Evolutionary conservation across 768 basidiomycete genomes (phyloP).

Genomic region (Naematelia aurantialba): DNA sequence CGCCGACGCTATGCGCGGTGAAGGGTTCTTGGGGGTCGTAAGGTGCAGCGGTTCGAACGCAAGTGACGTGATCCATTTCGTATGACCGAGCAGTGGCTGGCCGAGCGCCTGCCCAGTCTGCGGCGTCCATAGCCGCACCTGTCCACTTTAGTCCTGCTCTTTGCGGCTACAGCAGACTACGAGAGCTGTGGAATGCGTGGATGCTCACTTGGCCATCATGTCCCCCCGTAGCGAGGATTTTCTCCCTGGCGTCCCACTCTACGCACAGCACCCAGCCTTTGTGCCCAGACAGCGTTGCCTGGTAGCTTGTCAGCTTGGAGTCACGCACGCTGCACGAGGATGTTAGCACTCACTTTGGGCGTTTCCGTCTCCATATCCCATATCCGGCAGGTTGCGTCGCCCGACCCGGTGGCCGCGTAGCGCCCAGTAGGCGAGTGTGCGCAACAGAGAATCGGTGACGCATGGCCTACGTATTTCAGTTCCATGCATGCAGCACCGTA

Average conservation of each 20-base stretch:
- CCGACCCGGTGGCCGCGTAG: conserved; percentile 88
- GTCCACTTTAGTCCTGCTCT: conserved; percentile 1
- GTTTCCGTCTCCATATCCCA: conserved; percentile 94
- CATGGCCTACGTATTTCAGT: conserved; percentile 62
- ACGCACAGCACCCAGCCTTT: conserved; percentile 95
- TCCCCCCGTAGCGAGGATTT: conserved; percentile 85
- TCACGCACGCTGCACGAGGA: neutral
- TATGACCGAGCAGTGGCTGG: conserved; percentile 83
- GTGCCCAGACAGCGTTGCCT: conserved; percentile 76
- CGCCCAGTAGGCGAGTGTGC: conserved; percentile 91
- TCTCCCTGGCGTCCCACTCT: conserved; percentile 93
- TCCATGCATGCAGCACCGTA: neutral
- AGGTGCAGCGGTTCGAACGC: conserved; percentile 96
- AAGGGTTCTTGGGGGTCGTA: conserved; percentile 55
- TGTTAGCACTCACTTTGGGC: conserved; percentile 57
- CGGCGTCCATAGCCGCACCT: conserved; percentile 89
- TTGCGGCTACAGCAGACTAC: too few species aligned
- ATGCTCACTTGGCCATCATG: conserved; percentile 77
- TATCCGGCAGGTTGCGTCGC: conserved; percentile 83
- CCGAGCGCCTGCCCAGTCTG: conserved; percentile 83
- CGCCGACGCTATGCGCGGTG: conserved; percentile 84
- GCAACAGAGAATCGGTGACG: conserved; percentile 88
- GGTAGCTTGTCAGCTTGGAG: neutral
- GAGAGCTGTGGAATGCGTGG: conserved; percentile 28
- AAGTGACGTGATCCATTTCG: conserved; percentile 93